Evolutionary conservation across 169 alveolate genomes (phyloP), one percentile per base, ranked within the genome.

Genomic region (Eimeria sp.): DNA sequence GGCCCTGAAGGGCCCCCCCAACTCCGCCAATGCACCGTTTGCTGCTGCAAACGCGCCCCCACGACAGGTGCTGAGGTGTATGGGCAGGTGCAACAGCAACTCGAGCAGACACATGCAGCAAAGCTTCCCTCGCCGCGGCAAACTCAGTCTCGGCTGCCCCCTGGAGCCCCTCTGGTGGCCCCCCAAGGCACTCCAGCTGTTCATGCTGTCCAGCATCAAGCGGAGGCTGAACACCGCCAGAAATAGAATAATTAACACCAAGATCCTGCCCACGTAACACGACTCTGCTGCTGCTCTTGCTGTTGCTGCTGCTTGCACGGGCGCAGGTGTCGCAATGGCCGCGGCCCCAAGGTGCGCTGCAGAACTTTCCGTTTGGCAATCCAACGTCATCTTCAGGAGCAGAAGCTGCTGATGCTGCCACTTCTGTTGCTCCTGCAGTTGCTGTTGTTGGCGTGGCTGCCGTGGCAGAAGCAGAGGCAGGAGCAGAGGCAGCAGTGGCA

Each of bases 31-130:
- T 34, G 40, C 40, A 34, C 40, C 40, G 40, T 34, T 34, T 72
- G 82, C 43, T n/a, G 82, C 49, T 14, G 70, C 70, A 14, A n/a
- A 61, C 7, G 11, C 49, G 20, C 34, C 58, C 61, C 27, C 16
- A 34, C 2, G 63, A 76, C 22, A 16, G 72, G 25, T 47, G 47
- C 73, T 82, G 90, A 14, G 90, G 90, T 13, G 73, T 51, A 49
- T 54, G 49, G 73, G 90, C 90, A 82, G 72, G 90, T 51, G 90
- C 73, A 47, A 27, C 72, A 25, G 90, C 90, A 82, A 82, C 90
- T n/a, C 90, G 90, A 51, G 72, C 51, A 45, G 90, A 45, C 6
- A 82, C 90, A 51, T 51, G 90, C 90, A 82, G 49, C 72, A 82
- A n/a, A 22, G 90, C 90, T 25, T 82, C 90, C 27, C 90, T 82